phyloP scores from a whole-genome alignment of 495 filamentous ascomycete species.

The Daldinia loculata region DNA sequence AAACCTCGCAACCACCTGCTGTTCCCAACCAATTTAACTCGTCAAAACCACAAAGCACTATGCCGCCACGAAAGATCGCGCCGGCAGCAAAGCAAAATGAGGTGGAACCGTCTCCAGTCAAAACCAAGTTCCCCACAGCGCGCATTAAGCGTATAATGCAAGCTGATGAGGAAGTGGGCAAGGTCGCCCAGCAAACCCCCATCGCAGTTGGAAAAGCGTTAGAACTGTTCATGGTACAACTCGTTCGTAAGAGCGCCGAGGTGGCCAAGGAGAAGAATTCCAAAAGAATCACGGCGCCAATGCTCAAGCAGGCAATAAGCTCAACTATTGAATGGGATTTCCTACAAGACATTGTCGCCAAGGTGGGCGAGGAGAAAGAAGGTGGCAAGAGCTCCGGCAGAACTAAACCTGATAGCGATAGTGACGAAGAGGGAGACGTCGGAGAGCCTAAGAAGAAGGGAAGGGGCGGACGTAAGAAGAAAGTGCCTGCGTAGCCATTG shows the following conservation, averaged over 20 bases:
- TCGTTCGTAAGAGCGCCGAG: slow-evolving; percentile 85
- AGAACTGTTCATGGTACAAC: slow-evolving; percentile 95
- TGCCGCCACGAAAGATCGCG: slow-evolving; percentile 56
- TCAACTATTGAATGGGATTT: slow-evolving; percentile 94
- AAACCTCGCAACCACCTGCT: slow-evolving; percentile 46
- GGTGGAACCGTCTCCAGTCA: slow-evolving; percentile 73
- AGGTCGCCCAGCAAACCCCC: slow-evolving; percentile 96
- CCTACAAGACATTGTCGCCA: slow-evolving; percentile 85
- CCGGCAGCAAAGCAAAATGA: slow-evolving; percentile 41
- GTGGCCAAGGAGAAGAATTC: slow-evolving; percentile 82
- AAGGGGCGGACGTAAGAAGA: slow-evolving; percentile 55
- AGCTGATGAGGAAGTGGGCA: slow-evolving; percentile 97
- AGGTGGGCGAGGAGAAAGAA: slow-evolving; percentile 75
- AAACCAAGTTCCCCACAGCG: slow-evolving; percentile 96
- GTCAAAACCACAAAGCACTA: slow-evolving; percentile 43
- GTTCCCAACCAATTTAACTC: slow-evolving; percentile 43
- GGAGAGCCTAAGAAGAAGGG: slow-evolving; percentile 55
- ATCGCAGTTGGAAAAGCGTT: slow-evolving; percentile 95
- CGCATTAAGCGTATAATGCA: slow-evolving; percentile 99
- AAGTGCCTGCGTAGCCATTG: slow-evolving; percentile 39
- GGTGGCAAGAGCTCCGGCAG: slow-evolving; percentile 34
- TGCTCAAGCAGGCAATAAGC: slow-evolving; percentile 88
- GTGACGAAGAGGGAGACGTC: slow-evolving; percentile 51
- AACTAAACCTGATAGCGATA: slow-evolving; percentile 54
- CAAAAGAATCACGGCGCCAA: slow-evolving; percentile 87